These are phyloP conservation scores for Leptodermis oblonga DNA, from an alignment of 257 asterid genomes.

Conservation along the genomic window DNA sequence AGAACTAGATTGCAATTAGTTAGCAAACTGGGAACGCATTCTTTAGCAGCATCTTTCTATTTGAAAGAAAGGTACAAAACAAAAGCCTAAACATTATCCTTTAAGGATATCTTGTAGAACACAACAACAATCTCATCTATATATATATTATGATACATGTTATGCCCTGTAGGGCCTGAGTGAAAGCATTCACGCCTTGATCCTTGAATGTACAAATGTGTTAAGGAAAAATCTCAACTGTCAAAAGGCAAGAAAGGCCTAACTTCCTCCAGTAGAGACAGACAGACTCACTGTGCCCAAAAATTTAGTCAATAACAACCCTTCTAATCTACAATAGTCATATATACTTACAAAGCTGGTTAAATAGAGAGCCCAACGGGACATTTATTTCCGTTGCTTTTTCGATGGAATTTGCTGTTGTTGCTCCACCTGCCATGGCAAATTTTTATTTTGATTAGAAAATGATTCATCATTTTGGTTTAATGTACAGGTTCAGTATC, in stretches of 20 bases:
- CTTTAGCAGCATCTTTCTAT: not conserved
- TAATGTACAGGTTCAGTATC: not conserved
- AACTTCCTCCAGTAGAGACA: not conserved
- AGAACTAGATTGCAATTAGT: not conserved
- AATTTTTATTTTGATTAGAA: slow-evolving; percentile 2
- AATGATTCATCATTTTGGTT: not conserved
- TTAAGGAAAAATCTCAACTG: slow-evolving; percentile 11
- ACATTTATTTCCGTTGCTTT: slow-evolving; percentile 48
- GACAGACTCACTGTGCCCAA: slow-evolving; percentile 1
- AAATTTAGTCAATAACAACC: not conserved
- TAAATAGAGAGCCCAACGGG: not conserved
- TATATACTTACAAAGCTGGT: slow-evolving; percentile 22
- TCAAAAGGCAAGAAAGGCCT: slow-evolving; percentile 9
- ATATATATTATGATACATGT: slow-evolving; percentile 16
- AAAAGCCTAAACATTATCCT: slow-evolving; percentile 4
- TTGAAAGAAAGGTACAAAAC: not conserved
- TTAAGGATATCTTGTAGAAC: not conserved
- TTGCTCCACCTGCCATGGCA: slow-evolving; percentile 45
- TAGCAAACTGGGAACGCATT: not conserved
- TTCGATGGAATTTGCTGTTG: slow-evolving; percentile 47
- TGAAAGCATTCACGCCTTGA: slow-evolving; percentile 11
- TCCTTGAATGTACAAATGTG: slow-evolving; percentile 24
- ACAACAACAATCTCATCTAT: slow-evolving; percentile 1
- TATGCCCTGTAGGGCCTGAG: slow-evolving; percentile 9
- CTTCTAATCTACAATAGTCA: slow-evolving; percentile 12